Percentiles rank a stretch among this genome's conserved stretches.
These are phyloP conservation scores for Xylaria castorea DNA, from an alignment of 495 filamentous ascomycete species.

Conservation along the genomic window DNA sequence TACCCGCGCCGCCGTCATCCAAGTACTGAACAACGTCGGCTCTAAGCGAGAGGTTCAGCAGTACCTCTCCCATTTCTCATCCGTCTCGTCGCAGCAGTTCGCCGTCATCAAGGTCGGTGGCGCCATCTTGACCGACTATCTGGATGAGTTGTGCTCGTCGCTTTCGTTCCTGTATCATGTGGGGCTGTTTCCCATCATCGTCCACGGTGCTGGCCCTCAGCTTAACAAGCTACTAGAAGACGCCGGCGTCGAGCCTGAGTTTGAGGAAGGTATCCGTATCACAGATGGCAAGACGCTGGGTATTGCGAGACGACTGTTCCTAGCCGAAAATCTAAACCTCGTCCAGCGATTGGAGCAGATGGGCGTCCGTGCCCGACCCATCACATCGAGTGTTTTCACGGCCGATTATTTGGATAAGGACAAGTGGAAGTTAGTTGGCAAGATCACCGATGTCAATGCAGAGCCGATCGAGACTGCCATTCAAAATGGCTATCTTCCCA, in stretches of 20 bases:
- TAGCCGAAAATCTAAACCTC: conserved; percentile 95
- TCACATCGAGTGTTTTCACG: conserved; percentile 91
- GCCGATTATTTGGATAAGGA: conserved; percentile 95
- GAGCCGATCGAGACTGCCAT: conserved; percentile 91
- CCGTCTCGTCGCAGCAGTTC: conserved; percentile 96
- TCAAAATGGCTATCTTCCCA: conserved; percentile 88
- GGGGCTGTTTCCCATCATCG: conserved; percentile 93
- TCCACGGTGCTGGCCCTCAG: conserved; percentile 96
- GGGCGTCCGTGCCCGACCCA: conserved; percentile 88
- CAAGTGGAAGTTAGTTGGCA: conserved; percentile 93
- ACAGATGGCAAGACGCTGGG: conserved; percentile 96
- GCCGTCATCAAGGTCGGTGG: conserved; percentile 99
- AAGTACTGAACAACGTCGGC: conserved; percentile 93
- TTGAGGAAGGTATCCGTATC: conserved; percentile 94
- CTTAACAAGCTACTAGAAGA: conserved; percentile 92
- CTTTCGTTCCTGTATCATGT: conserved; percentile 94
- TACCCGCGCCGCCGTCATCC: conserved; percentile 89
- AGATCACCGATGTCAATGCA: conserved; percentile 93
- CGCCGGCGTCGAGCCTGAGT: conserved; percentile 93
- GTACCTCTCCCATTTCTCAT: conserved; percentile 97
- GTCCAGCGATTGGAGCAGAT: conserved; percentile 90
- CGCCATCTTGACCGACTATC: conserved; percentile 94
- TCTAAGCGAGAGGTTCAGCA: conserved; percentile 98
- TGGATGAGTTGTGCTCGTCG: conserved; percentile 85
- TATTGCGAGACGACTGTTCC: conserved; percentile 87